Percentiles rank a stretch among this genome's conserved stretches.
phyloP scores from a whole-genome alignment of 768 basidiomycete genomes.

The Russula dissimulans region DNA sequence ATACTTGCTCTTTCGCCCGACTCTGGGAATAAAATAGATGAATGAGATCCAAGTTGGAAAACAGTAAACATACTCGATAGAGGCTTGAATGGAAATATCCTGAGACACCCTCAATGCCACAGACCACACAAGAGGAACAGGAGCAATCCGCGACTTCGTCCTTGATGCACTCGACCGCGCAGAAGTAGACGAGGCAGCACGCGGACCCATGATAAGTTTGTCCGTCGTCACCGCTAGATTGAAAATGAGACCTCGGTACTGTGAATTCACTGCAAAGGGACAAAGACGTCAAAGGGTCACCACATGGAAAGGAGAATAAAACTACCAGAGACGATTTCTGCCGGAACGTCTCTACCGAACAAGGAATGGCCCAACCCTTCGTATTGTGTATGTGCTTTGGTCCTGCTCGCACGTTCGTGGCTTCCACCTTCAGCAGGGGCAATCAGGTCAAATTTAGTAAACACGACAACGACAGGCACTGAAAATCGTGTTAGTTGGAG shows the following conservation, averaged over 20 bases:
- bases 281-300: not conserved
- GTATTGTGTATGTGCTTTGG: not conserved
- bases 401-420: not conserved
- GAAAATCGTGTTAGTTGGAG: not conserved
- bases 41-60: too few species aligned
- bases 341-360: not conserved
- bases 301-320: not conserved
- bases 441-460: slow-evolving; percentile 4
- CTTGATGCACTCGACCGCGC: not conserved
- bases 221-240: not conserved
- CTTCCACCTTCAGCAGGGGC: not conserved
- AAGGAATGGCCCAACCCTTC: not conserved
- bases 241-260: not conserved
- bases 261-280: not conserved
- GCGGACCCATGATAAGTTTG: not conserved
- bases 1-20: not conserved
- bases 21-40: not conserved
- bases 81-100: not conserved
- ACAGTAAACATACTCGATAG: not conserved
- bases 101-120: not conserved
- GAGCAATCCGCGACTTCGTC: not conserved
- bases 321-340: slow-evolving; percentile 1
- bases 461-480: slow-evolving; percentile 1
- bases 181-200: too few species aligned
- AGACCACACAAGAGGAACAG: not conserved